Evolutionary conservation across 1,139 yeast genomes (phyloP).

Genomic region (Saccharomyces hybrid): DNA sequence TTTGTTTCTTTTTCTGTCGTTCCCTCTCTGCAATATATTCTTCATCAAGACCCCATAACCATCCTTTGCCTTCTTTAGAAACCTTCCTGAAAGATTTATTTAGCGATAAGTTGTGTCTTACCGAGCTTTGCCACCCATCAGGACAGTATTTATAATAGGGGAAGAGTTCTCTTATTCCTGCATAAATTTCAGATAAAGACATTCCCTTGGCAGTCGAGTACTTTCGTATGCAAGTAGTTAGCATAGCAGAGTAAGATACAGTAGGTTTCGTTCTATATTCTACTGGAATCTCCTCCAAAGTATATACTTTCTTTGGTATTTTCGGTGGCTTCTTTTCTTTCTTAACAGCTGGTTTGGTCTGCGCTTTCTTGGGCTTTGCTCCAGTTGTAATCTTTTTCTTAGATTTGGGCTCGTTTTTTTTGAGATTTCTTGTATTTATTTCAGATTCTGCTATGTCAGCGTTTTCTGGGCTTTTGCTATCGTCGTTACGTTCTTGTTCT

Average conservation of each 20-base stretch:
- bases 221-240: conserved; percentile 67
- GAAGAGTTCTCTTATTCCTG: conserved; percentile 74
- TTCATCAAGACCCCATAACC: conserved; percentile 90
- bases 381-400: neutral
- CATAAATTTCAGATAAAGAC: conserved; percentile 78
- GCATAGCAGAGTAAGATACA: conserved; percentile 67
- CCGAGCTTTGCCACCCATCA: conserved; percentile 96
- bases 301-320: conserved; percentile 52
- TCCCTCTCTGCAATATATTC: conserved; percentile 76
- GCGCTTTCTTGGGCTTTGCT: conserved; percentile 1
- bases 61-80: conserved; percentile 75
- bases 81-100: conserved; percentile 78
- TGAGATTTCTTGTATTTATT: conserved; percentile 6
- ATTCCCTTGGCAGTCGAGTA: conserved; percentile 61
- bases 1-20: conserved; percentile 59
- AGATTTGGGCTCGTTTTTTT: neutral
- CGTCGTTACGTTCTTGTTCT: conserved; percentile 23
- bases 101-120: conserved; percentile 77
- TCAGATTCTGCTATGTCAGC: conserved; percentile 3
- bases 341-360: neutral
- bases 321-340: conserved; percentile 42
- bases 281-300: conserved; percentile 75
- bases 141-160: conserved; percentile 92
- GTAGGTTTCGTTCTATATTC: conserved; percentile 79
- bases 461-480: conserved; percentile 3